A percentile compares a stretch with the other conserved stretches of the same genome.
Evolutionary conservation across 2,329 filamentous ascomycete species (phyloP).

Genomic region (Phyllosticta ampelicida): DNA sequence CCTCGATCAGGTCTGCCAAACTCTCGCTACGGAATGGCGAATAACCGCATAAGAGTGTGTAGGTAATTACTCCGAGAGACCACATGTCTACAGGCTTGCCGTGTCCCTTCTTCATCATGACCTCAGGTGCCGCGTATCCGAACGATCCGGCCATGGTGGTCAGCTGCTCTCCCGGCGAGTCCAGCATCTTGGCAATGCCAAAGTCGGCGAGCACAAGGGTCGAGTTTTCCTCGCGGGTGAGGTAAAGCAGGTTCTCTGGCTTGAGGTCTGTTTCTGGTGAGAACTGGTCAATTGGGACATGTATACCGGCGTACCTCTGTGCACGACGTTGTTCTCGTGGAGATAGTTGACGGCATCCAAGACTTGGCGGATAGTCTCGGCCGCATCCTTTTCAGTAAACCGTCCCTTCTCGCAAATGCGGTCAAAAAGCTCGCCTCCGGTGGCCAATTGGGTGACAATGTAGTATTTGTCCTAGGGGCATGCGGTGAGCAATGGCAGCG

Average conservation of each 20-base stretch:
- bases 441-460: conserved; percentile 93
- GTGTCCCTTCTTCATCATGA: conserved; percentile 96
- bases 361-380: conserved; percentile 89
- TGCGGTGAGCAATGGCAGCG: background rate
- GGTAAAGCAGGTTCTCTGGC: conserved; percentile 92
- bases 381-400: conserved; percentile 97
- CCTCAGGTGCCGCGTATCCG: conserved; percentile 92
- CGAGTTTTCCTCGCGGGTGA: conserved; percentile 65
- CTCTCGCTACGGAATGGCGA: conserved; percentile 96
- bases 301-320: conserved; percentile 55
- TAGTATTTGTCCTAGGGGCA: conserved; percentile 86
- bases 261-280: conserved; percentile 63
- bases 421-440: conserved; percentile 92
- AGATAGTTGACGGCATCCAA: conserved; percentile 89
- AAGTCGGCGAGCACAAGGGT: conserved; percentile 92
- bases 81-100: conserved; percentile 99
- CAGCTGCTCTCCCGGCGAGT: conserved; percentile 78
- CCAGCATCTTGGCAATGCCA: conserved; percentile 96
- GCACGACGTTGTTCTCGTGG: conserved; percentile 88
- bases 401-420: conserved; percentile 96
- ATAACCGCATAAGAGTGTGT: conserved; percentile 95
- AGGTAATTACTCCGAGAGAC: conserved; percentile 97
- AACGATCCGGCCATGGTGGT: conserved; percentile 99
- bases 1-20: conserved; percentile 83
- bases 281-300: conserved; percentile 2